Base-by-base conservation (phyloP, 2,329 filamentous ascomycete genomes). In the Fusarium foetens region DNA sequence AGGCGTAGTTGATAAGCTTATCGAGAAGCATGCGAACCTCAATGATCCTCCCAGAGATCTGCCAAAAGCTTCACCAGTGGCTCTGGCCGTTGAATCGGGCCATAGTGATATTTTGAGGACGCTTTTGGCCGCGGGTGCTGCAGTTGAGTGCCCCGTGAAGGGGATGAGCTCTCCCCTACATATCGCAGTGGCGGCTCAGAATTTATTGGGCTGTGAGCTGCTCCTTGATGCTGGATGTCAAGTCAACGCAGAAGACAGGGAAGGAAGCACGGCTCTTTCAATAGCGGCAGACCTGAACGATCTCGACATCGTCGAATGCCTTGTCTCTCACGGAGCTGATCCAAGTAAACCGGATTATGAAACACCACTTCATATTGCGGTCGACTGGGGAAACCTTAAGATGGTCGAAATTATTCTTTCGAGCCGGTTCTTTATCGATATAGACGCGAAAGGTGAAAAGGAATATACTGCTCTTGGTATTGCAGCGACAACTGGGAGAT, bases 41-140 rank as follows among this genome's bases (percentile, higher is more conserved):
- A 21, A 69, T n/a, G 61, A 66, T 12, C 58, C 71, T 7, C 70
- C 71, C 12, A 27, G 35, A 3, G n/a, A 48, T 23, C 54, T 60
- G 8, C 70, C 71, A 13, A 63, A 71, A 31, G 70, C 70, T 16
- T 73, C 58, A 5, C 72, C 72, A 19, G 68, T 74, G 6, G 65
- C 61, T 23, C 39, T 73, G 25, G 71, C 63, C 25, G 71, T 54
- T 11, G 58, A 68, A 16, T 36, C 51, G 31, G 36, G 66, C 12
- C 59, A 70, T 12, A 55, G 57, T 25, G 42, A 63, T 25, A 43
- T 72, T 29, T 21, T 74, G 17, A 61, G 61, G 43, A 45, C 48
- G 6, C 60, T 72, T 31, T 19, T 73, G 8, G 60, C 42, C 41
- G 72, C 65, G 48, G 71, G 72, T 12, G 68, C 72, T 35, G 29